phyloP scores from a whole-genome alignment of 2,329 filamentous ascomycete genomes.

The Colletotrichum sp. region DNA sequence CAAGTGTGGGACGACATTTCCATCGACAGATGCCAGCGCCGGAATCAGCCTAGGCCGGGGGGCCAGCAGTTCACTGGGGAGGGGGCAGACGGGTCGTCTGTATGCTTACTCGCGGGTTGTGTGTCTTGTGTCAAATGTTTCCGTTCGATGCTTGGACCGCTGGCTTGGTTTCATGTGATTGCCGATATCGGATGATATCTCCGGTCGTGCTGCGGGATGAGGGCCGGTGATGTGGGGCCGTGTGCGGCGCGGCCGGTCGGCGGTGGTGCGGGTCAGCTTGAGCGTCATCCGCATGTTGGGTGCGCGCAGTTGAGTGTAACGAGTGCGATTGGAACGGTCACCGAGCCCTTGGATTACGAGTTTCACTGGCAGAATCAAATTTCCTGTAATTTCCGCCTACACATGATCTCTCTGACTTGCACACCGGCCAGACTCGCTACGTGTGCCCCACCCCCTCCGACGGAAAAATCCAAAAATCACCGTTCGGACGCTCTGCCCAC shows the following conservation, averaged over 20 bases:
- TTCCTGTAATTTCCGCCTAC: not conserved
- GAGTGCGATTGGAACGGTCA: not conserved
- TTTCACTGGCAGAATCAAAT: not conserved
- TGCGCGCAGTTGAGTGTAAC: not conserved
- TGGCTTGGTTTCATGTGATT: not conserved
- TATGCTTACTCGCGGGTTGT: not conserved
- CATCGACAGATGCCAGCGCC: not conserved
- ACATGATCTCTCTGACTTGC: not conserved
- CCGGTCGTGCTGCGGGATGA: not conserved
- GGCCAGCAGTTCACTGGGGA: not conserved
- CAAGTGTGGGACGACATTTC: not conserved
- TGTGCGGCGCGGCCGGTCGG: not conserved
- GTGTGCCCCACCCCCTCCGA: not conserved
- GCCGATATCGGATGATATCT: not conserved
- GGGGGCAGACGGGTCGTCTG: not conserved
- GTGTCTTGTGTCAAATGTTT: not conserved
- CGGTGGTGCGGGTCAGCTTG: not conserved
- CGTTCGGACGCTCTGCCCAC: constrained; percentile 1
- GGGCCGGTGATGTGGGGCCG: not conserved
- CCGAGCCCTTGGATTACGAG: not conserved
- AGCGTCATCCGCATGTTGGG: not conserved
- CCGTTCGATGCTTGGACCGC: not conserved
- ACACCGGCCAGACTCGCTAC: not conserved
- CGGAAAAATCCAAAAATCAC: not conserved
- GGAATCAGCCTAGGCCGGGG: not conserved